Evolutionary conservation across 2,329 filamentous ascomycete genomes (phyloP), one percentile per base, ranked within the genome.

Genomic region (Neofusicoccum cordaticola): DNA sequence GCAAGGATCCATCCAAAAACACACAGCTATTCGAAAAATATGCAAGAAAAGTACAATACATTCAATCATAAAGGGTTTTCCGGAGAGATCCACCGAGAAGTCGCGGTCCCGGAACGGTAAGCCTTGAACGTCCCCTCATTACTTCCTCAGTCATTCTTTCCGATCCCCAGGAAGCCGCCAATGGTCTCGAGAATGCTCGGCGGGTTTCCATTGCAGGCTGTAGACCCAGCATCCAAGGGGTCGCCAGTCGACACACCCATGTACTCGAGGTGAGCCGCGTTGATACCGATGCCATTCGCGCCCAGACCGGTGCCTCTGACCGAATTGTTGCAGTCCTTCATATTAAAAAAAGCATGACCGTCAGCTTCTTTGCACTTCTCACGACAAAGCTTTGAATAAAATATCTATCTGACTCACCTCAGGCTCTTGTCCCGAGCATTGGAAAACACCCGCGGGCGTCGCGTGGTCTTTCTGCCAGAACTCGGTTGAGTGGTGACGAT

Each of bases 401-500:
- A 31, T 31, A 31, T 31, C 27, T 7, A 31, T 31, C 4, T 31
- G 11, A 47, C 56, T 60, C 2, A 60, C 56, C n/a, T 12, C 8
- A 17, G 56, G 56, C 17, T 60, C 56, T 31, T 60, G 56, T 9
- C 56, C 56, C 11, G 31, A 47, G 15, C 56, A 60, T 15, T 47
- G 42, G 31, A 60, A 60, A n/a, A 37, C 31, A 6, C 56, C 56
- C 22, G 2, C 27, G 4, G 56, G 41, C 41, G 41, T 47, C n/a
- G 56, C 41, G 9, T 50, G 52, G 19, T 58, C 51, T 7, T 41
- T 50, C 44, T 64, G 52, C 63, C 63, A 64, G 44, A 39, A 64
- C 19, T 64, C 63, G 12, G 53, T 64, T n/a, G 50, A 52, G 37
- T 64, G 63, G 11, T 64, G 63, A 19, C 37, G 34, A 22, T 58